Base-by-base conservation (phyloP, 1,284 basidiomycete species). In the Butyriboletus appendiculatus region DNA sequence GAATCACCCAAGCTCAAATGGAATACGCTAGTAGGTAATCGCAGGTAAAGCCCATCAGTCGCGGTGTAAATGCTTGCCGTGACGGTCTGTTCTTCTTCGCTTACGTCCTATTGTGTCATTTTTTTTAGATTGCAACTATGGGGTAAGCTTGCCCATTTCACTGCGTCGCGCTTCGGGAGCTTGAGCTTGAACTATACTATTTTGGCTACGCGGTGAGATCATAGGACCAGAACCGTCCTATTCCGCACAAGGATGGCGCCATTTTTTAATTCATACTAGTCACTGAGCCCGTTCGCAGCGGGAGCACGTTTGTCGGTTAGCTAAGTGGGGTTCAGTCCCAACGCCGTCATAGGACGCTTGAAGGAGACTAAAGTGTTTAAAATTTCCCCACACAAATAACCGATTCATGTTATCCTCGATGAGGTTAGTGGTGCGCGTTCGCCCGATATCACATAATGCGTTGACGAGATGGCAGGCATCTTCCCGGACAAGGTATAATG, bases 401-500 rank as follows among this genome's bases (percentile, higher is more conserved):
- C 89, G 35, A 97, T 94, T 74, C 92, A 97, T 73, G 81, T 96
- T 56, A 87, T 96, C 55, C 75, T 95, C 62, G 94, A 93, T 66
- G 90, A 94, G 75, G 87, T 86, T 57, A 45, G 73, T 56, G 30
- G 15, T 52, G 14, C 50, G 22, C 42, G 15, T 22, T 52, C 32
- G 41, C 43, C 38, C 48, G 12, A 16, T 52, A 50, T 62, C 63
- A 44, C 42, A 40, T 45, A 28, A 12, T 48, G 18, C n/a, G 4
- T 40, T 53, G 38, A 68, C 41, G 42, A 34, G 33, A 48, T 41
- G 50, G 30, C 59, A 92, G 88, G 88, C 98, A 98, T 68, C 76
- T 82, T 26, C 81, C 93, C 7, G 92, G 92, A 2, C 94, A 98
- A 74, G 96, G 96, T 20, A 98, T 98, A 58, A 89, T 92, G 70